phyloP scores from a whole-genome alignment of 2,329 filamentous ascomycete genomes.

The Ophiostoma novo-ulmi region DNA sequence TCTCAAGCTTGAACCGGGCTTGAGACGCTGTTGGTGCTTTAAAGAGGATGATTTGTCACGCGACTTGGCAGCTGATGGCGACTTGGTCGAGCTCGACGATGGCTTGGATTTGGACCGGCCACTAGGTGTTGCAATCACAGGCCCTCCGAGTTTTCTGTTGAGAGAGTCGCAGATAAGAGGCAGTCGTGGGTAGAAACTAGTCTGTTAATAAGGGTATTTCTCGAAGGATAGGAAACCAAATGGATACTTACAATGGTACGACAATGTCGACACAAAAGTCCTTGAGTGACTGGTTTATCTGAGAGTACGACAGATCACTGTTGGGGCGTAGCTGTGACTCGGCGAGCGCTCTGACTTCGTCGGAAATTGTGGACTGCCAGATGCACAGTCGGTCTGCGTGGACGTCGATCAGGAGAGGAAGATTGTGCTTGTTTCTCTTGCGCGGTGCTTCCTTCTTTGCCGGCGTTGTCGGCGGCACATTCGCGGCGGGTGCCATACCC shows the following conservation, averaged over 20 bases:
- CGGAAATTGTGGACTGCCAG: slow-evolving; percentile 70
- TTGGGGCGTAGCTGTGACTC: slow-evolving; percentile 42
- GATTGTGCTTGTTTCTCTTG: slow-evolving; percentile 59
- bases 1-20: slow-evolving; percentile 3
- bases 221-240: background rate
- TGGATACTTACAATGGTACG: slow-evolving; percentile 61
- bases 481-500: slow-evolving; percentile 35
- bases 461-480: background rate
- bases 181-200: slow-evolving; percentile 63
- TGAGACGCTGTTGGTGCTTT: background rate
- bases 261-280: slow-evolving; percentile 79
- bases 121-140: slow-evolving; percentile 51
- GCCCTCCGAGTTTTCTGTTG: slow-evolving; percentile 71
- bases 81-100: slow-evolving; percentile 33
- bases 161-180: slow-evolving; percentile 65
- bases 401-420: slow-evolving; percentile 62
- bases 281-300: slow-evolving; percentile 58
- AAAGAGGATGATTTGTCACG: slow-evolving; percentile 28
- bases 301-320: slow-evolving; percentile 34
- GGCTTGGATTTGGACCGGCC: slow-evolving; percentile 40
- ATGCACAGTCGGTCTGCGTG: slow-evolving; percentile 75
- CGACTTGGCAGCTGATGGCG: slow-evolving; percentile 13
- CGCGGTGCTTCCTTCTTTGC: slow-evolving; percentile 39
- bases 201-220: slow-evolving; percentile 34
- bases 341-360: slow-evolving; percentile 49